phyloP scores from a whole-genome alignment of 768 basidiomycete species.

The Cystofilobasidium macerans region DNA sequence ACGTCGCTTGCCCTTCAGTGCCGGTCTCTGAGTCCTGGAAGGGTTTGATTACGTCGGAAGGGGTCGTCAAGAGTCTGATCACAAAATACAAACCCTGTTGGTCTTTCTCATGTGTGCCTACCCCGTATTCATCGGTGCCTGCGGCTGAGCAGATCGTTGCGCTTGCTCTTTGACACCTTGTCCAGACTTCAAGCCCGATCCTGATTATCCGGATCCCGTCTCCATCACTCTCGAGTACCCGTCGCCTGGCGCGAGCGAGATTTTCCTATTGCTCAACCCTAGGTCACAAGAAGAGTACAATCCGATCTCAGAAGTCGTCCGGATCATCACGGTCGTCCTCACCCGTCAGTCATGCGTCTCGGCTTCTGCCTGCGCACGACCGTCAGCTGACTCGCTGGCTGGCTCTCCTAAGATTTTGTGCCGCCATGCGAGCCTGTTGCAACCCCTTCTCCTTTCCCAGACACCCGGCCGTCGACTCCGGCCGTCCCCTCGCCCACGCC shows the following conservation, averaged over 20 bases:
- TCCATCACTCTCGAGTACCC: conserved; percentile 21
- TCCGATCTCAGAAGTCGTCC: conserved; percentile 11
- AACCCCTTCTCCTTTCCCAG: conserved; percentile 1
- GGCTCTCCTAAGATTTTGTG: not conserved
- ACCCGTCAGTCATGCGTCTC: conserved; percentile 12
- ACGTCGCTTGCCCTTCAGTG: not conserved
- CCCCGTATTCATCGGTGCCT: not conserved
- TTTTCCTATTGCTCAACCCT: conserved; percentile 14
- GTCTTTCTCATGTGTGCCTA: not conserved
- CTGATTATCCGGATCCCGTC: not conserved
- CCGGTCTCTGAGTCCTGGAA: not conserved
- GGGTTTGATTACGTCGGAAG: conserved; percentile 12
- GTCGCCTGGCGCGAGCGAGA: conserved; percentile 13
- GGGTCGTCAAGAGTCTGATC: not conserved
- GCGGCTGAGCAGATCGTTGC: not conserved
- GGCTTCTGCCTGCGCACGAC: not conserved
- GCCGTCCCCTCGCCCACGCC: not conserved
- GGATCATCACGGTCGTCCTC: conserved; percentile 17
- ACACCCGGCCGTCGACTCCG: not conserved
- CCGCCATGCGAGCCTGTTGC: not conserved
- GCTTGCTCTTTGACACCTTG: not conserved
- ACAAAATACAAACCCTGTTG: conserved; percentile 9
- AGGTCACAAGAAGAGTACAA: conserved; percentile 22
- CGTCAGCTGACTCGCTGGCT: not conserved
- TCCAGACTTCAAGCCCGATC: conserved; percentile 17